Evolutionary conservation across 352 stramenopile species (phyloP), one percentile per base, ranked within the genome.

Genomic region (Globisporangium viniferum): DNA sequence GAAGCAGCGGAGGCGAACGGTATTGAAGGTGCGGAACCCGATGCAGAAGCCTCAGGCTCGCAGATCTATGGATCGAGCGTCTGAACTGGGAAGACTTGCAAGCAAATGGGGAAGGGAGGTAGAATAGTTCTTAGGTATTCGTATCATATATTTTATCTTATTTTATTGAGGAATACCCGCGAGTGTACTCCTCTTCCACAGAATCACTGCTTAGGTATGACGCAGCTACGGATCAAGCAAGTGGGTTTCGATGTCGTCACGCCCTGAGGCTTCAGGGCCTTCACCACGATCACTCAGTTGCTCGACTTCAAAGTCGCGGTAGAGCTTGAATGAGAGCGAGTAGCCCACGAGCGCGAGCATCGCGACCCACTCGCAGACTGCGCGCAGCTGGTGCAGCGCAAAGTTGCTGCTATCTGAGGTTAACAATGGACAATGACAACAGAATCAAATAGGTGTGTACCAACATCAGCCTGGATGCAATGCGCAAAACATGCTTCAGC

Each of bases 341-440:
- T 89, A 87, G 22, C 77, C 76, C 3, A 88, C 72, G 24, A 88
- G 76, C 18, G 77, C 76, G 44, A 88, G 56, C 58, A 88, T 84
- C 59, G 73, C 83, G n/a, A 59, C 35, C n/a, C 84, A 65, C 59
- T 88, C 77, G 8, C 75, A 76, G 15, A 66, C 76, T 29, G 80
- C 70, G 57, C 80, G 72, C 61, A 82, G 72, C 59, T 88, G 80
- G 46, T 77, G 78, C 14, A 68, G 65, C 0, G 62, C 54, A 20
- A 69, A 78, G 39, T 80, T 69, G 29, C 62, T 57, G 33, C 55
- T 33, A 62, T 14, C 29, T 8, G n/a, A 33, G 14, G 55, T 18
- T 12, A 5, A 53, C 36, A 36, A 36, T 36, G 7, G 7, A 36
- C 5, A 36, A 36, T 9, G 7, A 36, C 7, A 36, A 7, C 5